These are phyloP conservation scores for Blastobotrys capitulatus DNA, from an alignment of 1,139 yeast species.

Conservation along the genomic window DNA sequence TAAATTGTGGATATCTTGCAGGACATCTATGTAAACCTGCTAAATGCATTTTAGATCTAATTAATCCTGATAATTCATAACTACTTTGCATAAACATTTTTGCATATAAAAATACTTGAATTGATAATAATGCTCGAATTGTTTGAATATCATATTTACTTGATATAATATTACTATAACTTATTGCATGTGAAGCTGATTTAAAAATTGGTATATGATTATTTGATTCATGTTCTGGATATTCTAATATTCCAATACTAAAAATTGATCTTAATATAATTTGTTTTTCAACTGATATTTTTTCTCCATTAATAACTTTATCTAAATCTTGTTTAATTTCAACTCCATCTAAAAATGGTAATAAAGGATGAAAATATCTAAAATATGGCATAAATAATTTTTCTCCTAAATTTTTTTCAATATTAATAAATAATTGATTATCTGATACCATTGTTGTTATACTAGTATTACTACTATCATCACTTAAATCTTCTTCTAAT, in stretches of 20 bases:
- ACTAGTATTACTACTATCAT: neutral
- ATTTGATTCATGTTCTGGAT: conserved; percentile 2
- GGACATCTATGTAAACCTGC: conserved; percentile 18
- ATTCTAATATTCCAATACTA: conserved; percentile 12
- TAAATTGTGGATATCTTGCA: conserved; percentile 14
- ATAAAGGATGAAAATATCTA: conserved; percentile 16
- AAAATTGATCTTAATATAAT: conserved; percentile 10
- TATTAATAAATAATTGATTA: neutral
- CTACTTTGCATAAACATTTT: conserved; percentile 15
- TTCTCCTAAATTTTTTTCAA: conserved; percentile 6
- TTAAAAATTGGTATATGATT: neutral
- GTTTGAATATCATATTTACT: conserved; percentile 2
- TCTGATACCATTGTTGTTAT: neutral
- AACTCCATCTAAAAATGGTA: conserved; percentile 16
- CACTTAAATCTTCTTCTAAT: conserved; percentile 8
- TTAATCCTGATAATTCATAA: conserved; percentile 15
- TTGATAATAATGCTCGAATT: conserved; percentile 11
- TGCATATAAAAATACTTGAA: conserved; percentile 14
- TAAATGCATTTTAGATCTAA: conserved; percentile 14
- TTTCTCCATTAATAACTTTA: neutral
- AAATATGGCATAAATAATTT: conserved; percentile 15
- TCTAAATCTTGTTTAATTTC: conserved; percentile 8
- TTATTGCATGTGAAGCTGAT: conserved; percentile 5
- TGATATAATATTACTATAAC: neutral
- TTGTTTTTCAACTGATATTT: neutral